Conservation (phyloP, 2,329 filamentous ascomycete genomes). For the Chalaropsis ovoidea region DNA sequence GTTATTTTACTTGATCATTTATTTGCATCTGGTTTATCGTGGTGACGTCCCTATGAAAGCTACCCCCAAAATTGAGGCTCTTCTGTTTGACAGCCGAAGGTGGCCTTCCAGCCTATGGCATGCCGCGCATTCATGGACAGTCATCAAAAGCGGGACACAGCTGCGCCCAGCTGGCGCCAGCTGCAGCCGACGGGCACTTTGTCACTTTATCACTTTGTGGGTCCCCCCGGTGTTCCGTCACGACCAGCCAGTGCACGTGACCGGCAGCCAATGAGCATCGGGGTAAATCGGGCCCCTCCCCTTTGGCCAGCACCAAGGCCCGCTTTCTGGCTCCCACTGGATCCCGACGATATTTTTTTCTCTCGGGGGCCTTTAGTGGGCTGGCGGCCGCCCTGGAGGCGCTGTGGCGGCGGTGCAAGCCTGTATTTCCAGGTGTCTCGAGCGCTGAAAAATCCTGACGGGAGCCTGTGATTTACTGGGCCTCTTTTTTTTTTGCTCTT, state of each 20-base stretch:
- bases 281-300: constrained; percentile 26
- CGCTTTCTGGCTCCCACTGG: constrained; percentile 22
- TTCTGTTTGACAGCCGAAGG: not conserved
- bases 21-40: not conserved
- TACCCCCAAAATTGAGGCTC: not conserved
- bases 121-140: constrained; percentile 23
- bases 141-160: constrained; percentile 20
- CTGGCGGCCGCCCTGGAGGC: not conserved
- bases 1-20: not conserved
- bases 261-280: constrained; percentile 26
- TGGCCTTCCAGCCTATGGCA: constrained; percentile 23
- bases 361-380: not conserved
- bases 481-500: constrained; percentile 15
- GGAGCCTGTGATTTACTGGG: constrained; percentile 1
- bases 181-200: constrained; percentile 1
- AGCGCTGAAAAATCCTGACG: not conserved
- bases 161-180: constrained; percentile 8
- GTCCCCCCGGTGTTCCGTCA: not conserved
- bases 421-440: not conserved
- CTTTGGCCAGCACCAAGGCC: constrained; percentile 18
- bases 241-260: constrained; percentile 23
- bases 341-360: constrained; percentile 21
- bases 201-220: not conserved
- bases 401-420: not conserved
- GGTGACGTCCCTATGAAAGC: too few species aligned